Evolutionary conservation across 176 grass and related monocot genomes (phyloP).

Genomic region (Oryza australiensis): DNA sequence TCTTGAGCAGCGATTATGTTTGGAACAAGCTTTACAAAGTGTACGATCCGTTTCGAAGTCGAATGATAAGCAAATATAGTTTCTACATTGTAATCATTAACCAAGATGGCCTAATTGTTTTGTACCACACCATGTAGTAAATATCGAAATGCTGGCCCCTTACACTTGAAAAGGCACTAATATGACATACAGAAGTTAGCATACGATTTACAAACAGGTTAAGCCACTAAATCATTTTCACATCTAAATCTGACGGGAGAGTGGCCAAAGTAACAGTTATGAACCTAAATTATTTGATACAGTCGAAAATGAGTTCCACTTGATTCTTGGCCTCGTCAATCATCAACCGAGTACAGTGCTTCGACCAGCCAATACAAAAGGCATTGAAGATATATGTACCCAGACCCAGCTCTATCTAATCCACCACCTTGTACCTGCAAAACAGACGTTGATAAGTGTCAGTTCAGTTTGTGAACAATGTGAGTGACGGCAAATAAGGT

Average conservation of each 20-base stretch:
- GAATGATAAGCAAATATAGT: not conserved
- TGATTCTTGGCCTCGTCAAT: not conserved
- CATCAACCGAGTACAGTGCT: not conserved
- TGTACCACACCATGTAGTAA: not conserved
- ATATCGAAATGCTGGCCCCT: not conserved
- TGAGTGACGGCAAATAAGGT: not conserved
- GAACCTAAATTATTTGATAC: constrained; percentile 21
- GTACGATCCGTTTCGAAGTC: not conserved
- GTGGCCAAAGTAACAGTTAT: constrained; percentile 1
- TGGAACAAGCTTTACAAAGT: constrained; percentile 2
- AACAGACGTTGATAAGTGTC: not conserved
- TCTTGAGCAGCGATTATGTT: not conserved
- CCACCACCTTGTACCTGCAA: constrained; percentile 21
- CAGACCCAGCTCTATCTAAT: not conserved
- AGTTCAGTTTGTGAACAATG: not conserved
- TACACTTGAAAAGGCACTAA: constrained; percentile 16
- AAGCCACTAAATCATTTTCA: constrained; percentile 19
- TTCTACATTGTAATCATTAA: not conserved
- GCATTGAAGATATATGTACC: not conserved
- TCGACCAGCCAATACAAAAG: not conserved
- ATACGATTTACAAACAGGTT: constrained; percentile 15
- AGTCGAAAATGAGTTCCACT: not conserved
- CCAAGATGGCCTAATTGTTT: constrained; percentile 12
- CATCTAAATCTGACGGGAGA: constrained; percentile 6
- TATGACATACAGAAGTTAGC: not conserved